A percentile compares a stretch with the other conserved stretches of the same genome.
phyloP scores from a whole-genome alignment of 306 rosid species.

The Acacia confusa region DNA sequence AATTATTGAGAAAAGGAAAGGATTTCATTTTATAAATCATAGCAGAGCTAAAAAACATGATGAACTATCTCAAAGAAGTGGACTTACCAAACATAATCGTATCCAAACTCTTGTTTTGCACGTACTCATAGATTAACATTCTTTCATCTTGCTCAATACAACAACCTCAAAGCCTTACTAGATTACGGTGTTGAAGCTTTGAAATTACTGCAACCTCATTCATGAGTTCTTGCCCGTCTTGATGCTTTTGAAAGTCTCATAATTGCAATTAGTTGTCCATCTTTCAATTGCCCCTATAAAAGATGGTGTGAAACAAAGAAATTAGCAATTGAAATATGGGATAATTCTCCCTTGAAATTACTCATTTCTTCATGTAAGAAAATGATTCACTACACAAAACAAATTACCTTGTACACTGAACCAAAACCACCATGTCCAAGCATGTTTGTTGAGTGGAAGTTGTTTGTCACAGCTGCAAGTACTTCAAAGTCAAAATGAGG shows the following conservation, averaged over 20 bases:
- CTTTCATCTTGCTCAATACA: not conserved
- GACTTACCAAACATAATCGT: not conserved
- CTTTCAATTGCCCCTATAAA: not conserved
- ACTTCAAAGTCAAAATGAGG: too few species aligned
- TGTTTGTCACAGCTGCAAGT: too few species aligned
- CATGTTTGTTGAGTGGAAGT: too few species aligned
- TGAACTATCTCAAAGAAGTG: not conserved
- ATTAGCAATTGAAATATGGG: not conserved
- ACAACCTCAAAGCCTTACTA: not conserved
- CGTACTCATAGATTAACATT: too few species aligned
- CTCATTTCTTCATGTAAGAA: too few species aligned
- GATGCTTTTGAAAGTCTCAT: not conserved
- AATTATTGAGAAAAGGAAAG: not conserved
- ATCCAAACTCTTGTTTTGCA: constrained; percentile 4
- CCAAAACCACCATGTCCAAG: too few species aligned
- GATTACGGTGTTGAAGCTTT: not conserved
- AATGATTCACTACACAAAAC: not conserved
- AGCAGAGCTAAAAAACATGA: not conserved
- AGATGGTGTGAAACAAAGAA: not conserved
- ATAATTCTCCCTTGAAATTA: not conserved
- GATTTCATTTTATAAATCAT: not conserved
- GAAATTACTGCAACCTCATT: not conserved
- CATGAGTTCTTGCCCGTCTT: constrained; percentile 4
- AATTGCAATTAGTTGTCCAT: not conserved
- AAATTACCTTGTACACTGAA: not conserved